Evolutionary conservation across 495 filamentous ascomycete genomes (phyloP).

Genomic region (Pseudevernia furfuracea): DNA sequence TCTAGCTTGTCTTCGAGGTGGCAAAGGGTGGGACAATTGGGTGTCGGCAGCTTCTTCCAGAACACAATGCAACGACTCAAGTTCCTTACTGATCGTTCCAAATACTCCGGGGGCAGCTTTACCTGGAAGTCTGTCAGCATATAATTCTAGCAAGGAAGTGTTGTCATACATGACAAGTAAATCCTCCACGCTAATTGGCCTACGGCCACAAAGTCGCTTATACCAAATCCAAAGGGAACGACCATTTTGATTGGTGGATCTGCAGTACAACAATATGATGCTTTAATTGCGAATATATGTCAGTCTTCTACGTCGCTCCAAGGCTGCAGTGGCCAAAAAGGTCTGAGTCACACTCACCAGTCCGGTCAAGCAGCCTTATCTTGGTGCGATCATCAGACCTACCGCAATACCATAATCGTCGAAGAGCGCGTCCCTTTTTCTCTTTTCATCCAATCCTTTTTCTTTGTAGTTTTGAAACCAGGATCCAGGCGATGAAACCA

Average conservation of each 20-base stretch:
- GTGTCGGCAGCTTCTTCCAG: slow-evolving; percentile 7
- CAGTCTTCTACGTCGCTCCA: background rate
- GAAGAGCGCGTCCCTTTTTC: background rate
- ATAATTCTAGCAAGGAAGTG: background rate
- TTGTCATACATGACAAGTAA: slow-evolving; percentile 5
- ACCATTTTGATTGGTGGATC: background rate
- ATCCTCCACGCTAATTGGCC: slow-evolving; percentile 7
- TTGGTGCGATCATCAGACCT: background rate
- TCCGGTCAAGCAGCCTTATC: slow-evolving; percentile 6
- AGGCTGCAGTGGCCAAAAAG: background rate
- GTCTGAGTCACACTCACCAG: slow-evolving; percentile 11
- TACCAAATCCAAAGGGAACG: slow-evolving; percentile 8
- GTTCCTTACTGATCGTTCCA: background rate
- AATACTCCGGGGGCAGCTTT: slow-evolving; percentile 5
- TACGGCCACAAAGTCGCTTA: slow-evolving; percentile 11
- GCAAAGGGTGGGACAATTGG: slow-evolving; percentile 4
- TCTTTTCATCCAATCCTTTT: background rate
- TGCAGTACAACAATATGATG: background rate
- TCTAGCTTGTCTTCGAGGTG: slow-evolving; percentile 3
- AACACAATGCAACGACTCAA: slow-evolving; percentile 2
- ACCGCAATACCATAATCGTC: background rate
- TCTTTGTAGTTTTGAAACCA: slow-evolving; percentile 4
- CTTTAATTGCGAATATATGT: background rate
- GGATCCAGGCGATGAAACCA: background rate
- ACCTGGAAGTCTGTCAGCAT: slow-evolving; percentile 6